Base-by-base conservation (phyloP, 495 filamentous ascomycete species). In the Friedmanniomyces endolithicus region DNA sequence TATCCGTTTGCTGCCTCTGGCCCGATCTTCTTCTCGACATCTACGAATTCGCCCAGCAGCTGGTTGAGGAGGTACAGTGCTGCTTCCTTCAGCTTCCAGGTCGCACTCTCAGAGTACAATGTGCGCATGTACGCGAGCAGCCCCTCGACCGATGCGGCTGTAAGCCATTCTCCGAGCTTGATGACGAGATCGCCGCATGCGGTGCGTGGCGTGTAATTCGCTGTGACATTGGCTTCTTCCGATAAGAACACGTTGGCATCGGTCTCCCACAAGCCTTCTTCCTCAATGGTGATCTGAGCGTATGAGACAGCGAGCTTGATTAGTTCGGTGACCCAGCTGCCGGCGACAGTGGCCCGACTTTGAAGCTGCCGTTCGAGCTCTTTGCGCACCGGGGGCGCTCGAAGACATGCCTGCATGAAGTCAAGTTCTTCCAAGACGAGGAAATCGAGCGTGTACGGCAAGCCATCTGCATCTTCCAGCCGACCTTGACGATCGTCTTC, bases 401-500 rank as follows among this genome's bases (percentile, higher is more conserved):
- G 82, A 50, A 97, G 70, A 59, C 90, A 84, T 40, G 85, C 80
- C 63, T 94, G 89, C 57, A 97, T 81, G 58, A 97, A 86, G 67
- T 98, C 92, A 11, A 98, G 74, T 58, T 96, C 88, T 65, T 98
- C 92, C 31, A 96, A 66, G 8, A 97, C 79, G 39, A 97, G 76
- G 61, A 94, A 88, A 67, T 98, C 92, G n/a, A 98, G 75, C 0
- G 88, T 90, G 68, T 90, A 94, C 0, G 94, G 88, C n/a, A 98
- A 75, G 23, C 84, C 80, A 66, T 98, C 92, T 11, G 82, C 78
- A 68, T 98, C 90, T 64, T 94, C 90, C 47, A 97, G 67, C 19
- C 90, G 80, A 41, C 88, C 83, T 70, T 98, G 88, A 33, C 83
- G 79, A 52, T 94, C 85, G 54, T 87, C 79, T 50, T 86, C 74